These are phyloP conservation scores for Fusarium aywerte DNA, from an alignment of 2,329 filamentous ascomycete genomes.

Conservation along the genomic window DNA sequence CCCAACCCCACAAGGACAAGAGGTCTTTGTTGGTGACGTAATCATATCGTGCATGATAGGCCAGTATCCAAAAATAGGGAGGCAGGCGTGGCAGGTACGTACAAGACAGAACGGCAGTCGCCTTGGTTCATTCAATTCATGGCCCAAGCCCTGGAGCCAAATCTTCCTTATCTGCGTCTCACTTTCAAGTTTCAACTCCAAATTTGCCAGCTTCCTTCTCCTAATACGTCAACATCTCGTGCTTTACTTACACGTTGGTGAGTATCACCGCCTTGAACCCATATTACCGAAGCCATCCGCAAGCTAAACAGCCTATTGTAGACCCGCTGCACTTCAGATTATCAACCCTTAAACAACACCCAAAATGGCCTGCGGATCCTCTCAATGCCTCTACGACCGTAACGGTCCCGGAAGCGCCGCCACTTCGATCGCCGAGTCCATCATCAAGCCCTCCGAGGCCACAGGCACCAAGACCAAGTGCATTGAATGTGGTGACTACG, in stretches of 20 bases:
- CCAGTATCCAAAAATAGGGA: constrained; percentile 26
- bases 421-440: constrained; percentile 60
- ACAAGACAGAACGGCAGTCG: background rate
- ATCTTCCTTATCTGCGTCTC: background rate
- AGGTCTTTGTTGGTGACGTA: constrained; percentile 25
- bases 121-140: constrained; percentile 2
- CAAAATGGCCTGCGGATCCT: constrained; percentile 44
- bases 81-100: constrained; percentile 1
- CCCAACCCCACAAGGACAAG: constrained; percentile 26
- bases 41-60: constrained; percentile 11
- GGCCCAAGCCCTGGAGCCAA: constrained; percentile 18
- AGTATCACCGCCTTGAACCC: background rate
- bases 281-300: background rate
- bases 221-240: background rate
- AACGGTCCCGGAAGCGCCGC: constrained; percentile 63
- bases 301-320: constrained; percentile 4
- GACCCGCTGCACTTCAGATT: constrained; percentile 9
- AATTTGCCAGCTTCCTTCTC: background rate
- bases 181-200: background rate
- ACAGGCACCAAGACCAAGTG: constrained; percentile 51
- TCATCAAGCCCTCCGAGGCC: constrained; percentile 62
- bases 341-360: background rate
- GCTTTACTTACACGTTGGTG: constrained; percentile 1
- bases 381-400: constrained; percentile 41
- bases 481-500: constrained; percentile 47